Percentiles rank a stretch among this genome's conserved stretches.
phyloP scores from a whole-genome alignment of 2,329 filamentous ascomycete genomes.

The Uncinocarpus reesii region DNA sequence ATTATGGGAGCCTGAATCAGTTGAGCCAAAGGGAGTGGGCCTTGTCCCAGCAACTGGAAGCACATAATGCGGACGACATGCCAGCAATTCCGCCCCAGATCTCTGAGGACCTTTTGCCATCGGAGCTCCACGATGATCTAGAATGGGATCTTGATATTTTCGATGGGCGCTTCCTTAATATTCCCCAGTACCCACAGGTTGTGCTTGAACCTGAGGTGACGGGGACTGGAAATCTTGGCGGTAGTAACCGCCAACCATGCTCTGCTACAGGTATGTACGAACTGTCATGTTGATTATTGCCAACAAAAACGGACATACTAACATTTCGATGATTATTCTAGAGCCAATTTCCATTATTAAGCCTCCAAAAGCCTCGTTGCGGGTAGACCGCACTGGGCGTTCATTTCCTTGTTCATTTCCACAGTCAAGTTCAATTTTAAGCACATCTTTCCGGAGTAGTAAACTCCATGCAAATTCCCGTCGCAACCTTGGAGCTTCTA shows the following conservation, averaged over 20 bases:
- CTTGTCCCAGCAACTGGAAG: background rate
- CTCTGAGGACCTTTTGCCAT: background rate
- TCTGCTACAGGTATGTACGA: background rate
- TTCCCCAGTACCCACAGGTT: background rate
- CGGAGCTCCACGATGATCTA: background rate
- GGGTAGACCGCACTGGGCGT: background rate
- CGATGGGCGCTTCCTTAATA: background rate
- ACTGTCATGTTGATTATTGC: background rate
- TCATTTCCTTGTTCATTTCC: background rate
- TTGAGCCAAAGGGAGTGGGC: background rate
- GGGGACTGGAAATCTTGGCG: background rate
- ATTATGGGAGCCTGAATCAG: background rate
- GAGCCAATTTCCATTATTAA: conserved; percentile 6
- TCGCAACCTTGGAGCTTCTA: background rate
- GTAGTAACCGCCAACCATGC: background rate
- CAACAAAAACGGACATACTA: background rate
- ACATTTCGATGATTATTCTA: background rate
- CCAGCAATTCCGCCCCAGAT: background rate
- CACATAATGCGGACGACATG: background rate
- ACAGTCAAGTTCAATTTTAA: background rate
- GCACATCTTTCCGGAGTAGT: background rate
- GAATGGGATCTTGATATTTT: background rate
- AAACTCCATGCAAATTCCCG: background rate
- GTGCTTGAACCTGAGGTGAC: background rate
- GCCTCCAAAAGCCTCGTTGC: background rate